These are phyloP conservation scores for Melocanna baccifera DNA, from an alignment of 176 grass and related monocot genomes.

Conservation along the genomic window DNA sequence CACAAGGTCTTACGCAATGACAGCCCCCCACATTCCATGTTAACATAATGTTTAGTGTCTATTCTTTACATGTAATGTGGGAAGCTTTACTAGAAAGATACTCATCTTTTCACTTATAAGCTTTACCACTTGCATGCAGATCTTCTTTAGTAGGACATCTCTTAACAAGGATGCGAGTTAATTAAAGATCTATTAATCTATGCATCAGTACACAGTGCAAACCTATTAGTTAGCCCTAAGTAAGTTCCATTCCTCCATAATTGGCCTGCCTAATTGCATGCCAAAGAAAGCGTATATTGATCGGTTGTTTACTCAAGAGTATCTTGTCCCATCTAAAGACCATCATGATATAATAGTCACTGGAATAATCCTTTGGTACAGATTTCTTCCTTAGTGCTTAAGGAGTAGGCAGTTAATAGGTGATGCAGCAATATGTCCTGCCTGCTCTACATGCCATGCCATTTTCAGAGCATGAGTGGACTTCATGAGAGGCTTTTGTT, in stretches of 20 bases:
- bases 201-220: slow-evolving; percentile 37
- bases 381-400: slow-evolving; percentile 57
- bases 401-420: slow-evolving; percentile 42
- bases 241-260: slow-evolving; percentile 38
- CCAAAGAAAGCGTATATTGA: slow-evolving; percentile 21
- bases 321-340: slow-evolving; percentile 34
- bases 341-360: not conserved
- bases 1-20: not conserved
- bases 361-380: slow-evolving; percentile 39
- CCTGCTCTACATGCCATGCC: slow-evolving; percentile 26
- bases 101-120: slow-evolving; percentile 34
- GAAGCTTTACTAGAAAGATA: slow-evolving; percentile 53
- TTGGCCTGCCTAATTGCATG: slow-evolving; percentile 27
- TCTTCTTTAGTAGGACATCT: slow-evolving; percentile 31
- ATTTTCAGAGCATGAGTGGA: slow-evolving; percentile 32
- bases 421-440: slow-evolving; percentile 35
- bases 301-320: slow-evolving; percentile 31
- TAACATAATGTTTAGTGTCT: slow-evolving; percentile 46
- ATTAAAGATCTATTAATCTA: slow-evolving; percentile 27
- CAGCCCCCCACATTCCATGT: slow-evolving; percentile 32
- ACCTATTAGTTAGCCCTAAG: slow-evolving; percentile 22
- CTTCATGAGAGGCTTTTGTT: slow-evolving; percentile 39
- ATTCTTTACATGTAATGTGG: slow-evolving; percentile 43
- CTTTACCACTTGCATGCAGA: slow-evolving; percentile 37
- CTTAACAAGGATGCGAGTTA: slow-evolving; percentile 27